Evolutionary conservation across 805 yeast genomes (phyloP), one percentile per base, ranked within the genome.

Genomic region (Kregervanrija delftensis): DNA sequence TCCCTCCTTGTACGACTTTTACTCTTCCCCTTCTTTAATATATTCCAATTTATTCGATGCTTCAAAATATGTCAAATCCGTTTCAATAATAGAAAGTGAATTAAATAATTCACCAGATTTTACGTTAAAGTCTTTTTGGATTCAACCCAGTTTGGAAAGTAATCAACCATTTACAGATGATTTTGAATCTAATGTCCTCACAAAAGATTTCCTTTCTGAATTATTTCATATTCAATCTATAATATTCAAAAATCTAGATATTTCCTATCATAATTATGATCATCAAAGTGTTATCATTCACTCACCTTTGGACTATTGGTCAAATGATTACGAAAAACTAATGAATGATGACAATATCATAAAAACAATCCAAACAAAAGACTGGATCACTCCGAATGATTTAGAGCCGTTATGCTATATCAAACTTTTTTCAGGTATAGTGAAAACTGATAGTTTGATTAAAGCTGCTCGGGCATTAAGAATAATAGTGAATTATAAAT

Each of bases 271-370:
- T 8, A n/a, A 37, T 12, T 33, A 16, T 9, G 43, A 47, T n/a
- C 10, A 37, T 28, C 35, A 44, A 15, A 10, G 42, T 33, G 36
- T 58, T 9, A 50, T 48, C 39, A 16, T 72, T 8, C 66, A 65
- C 46, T 65, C 78, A 0, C 75, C 78, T 0, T 57, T 74, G 3
- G 61, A 61, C 11, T 63, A 62, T 42, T 76, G 81, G 80, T 55
- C 64, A 33, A 65, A 67, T 49, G 53, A 67, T 42, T 33, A 50
- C 1, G 48, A 50, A 1, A 5, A 17, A 3, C 51, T 74, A 30
- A 16, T 36, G 3, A 42, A 48, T 3, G 79, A 73, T 54, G 46
- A 48, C 30, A 58, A 62, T 11, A 58, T 67, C 2, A 43, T 73
- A 28, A 65, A 54, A 48, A 72, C 79, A 0, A 56, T 76, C 9